Evolutionary conservation across 768 basidiomycete species (phyloP).

Genomic region (Termitomyces eurrhizus): DNA sequence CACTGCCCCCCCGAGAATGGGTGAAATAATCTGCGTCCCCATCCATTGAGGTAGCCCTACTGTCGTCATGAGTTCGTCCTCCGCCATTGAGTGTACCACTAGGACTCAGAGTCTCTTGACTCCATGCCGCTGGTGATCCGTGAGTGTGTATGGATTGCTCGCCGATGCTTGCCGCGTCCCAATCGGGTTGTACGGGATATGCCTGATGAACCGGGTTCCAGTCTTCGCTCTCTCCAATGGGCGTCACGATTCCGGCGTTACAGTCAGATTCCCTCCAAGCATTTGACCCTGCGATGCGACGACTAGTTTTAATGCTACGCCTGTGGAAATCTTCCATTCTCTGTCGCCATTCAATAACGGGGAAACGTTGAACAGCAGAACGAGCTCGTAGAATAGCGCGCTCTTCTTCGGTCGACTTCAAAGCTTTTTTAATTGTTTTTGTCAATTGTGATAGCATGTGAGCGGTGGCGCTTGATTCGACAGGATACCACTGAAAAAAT

Average conservation of each 20-base stretch:
- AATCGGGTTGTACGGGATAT: conserved; percentile 68
- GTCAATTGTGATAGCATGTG: conserved; percentile 94
- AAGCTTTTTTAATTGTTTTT: conserved; percentile 91
- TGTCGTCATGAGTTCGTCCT: conserved; percentile 34
- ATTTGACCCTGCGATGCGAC: conserved; percentile 60
- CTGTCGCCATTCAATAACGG: conserved; percentile 96
- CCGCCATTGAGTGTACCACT: conserved; percentile 28
- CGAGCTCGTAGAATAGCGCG: conserved; percentile 90
- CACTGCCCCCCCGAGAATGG: conserved; percentile 30
- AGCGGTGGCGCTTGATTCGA: conserved; percentile 87
- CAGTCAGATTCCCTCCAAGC: conserved; percentile 80
- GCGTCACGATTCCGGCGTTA: conserved; percentile 38
- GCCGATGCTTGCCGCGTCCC: conserved; percentile 60
- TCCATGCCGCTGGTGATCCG: conserved; percentile 61
- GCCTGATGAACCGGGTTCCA: conserved; percentile 73
- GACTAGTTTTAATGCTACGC: conserved; percentile 73
- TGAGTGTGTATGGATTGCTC: conserved; percentile 42
- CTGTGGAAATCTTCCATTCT: conserved; percentile 93
- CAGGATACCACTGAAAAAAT: conserved; percentile 85
- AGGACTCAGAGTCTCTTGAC: conserved; percentile 50
- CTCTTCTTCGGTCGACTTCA: conserved; percentile 88
- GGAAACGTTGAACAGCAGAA: conserved; percentile 94
- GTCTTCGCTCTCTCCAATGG: conserved; percentile 68
- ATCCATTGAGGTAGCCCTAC: conserved; percentile 47
- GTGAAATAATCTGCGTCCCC: conserved; percentile 51